Conservation (phyloP, 164 flowering plant genomes). For the Litsea cubeba region DNA sequence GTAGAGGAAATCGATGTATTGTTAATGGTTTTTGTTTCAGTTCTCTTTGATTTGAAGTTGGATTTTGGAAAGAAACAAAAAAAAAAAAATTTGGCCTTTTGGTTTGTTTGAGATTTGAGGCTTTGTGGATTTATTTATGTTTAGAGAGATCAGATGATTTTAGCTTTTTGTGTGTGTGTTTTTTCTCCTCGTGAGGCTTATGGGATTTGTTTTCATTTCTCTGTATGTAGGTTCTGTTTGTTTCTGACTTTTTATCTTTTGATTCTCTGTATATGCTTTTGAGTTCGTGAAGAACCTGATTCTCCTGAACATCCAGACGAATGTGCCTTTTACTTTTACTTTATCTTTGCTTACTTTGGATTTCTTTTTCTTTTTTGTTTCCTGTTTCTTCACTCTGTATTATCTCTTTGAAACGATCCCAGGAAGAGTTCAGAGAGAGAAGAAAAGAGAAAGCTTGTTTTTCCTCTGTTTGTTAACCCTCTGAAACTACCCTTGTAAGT, state of each 20-base stretch:
- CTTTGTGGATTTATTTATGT: slow-evolving; percentile 2
- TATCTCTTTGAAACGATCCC: not conserved
- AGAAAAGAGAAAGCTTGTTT: not conserved
- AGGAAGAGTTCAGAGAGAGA: not conserved
- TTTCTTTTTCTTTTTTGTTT: not conserved
- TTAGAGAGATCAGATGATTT: slow-evolving; percentile 6
- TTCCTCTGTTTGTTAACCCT: not conserved
- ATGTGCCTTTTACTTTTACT: slow-evolving; percentile 22
- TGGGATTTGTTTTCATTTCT: not conserved
- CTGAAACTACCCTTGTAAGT: not conserved
- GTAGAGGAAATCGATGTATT: no score
- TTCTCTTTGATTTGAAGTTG: no score
- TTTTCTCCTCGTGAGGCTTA: slow-evolving; percentile 6
- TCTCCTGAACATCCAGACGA: slow-evolving; percentile 34
- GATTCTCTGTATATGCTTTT: slow-evolving; percentile 4
- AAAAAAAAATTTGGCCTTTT: not conserved
- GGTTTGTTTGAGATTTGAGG: slow-evolving; percentile 8
- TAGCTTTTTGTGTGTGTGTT: not conserved
- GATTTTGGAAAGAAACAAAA: no score
- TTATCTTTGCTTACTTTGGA: slow-evolving; percentile 7
- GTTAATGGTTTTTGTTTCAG: no score
- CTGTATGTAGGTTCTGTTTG: not conserved
- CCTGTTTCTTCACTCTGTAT: not conserved
- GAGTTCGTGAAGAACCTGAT: slow-evolving; percentile 41
- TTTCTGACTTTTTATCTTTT: not conserved